Base-by-base conservation (phyloP, 2,329 filamentous ascomycete species). In the Hypoxylon sp. region DNA sequence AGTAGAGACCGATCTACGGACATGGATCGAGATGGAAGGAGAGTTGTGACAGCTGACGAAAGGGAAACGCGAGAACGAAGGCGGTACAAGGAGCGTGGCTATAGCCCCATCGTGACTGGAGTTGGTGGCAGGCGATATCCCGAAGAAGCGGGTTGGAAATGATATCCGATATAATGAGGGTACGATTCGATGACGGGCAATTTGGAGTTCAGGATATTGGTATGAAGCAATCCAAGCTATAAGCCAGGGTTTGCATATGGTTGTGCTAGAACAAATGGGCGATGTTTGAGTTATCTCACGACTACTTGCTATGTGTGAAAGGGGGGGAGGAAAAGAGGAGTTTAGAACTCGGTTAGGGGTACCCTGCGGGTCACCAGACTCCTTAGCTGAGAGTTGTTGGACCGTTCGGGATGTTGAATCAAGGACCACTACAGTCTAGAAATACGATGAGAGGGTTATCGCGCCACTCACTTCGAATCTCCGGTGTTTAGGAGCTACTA, bases 1-100 rank as follows among this genome's bases (percentile, higher is more conserved):
- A 62, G 74, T 32, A 62, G 74, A 34, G 69, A 67, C 14, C 71
- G 73, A 30, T 72, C 70, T 14, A 68, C 72, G 63, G 78, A 80
- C 5, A 66, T 73, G 55, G 77, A 77, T 23, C 73, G 74, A 46
- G 77, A 80, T 45, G 74, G 77, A 45, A 77, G 79, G 43, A 75
- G 67, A 21, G 63, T 71, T 17, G 32, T 75, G 19, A 76, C 73
- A 7, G 65, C 73, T 13, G 75, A 76, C 30, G 76, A 77, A 62
- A 59, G 75, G 30, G 75, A 77, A 19, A 67, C 71, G 34, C 71
- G 73, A 50, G 75, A 76, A 3, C 63, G 74, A 36, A 70, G 74
- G 17, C 72, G 74, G 46, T 75, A 73, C 36, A 72, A 74, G 9
- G 73, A 73, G 3, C 63, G 66, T 6, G 73, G 66, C 9, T 66